Conservation (phyloP, 768 basidiomycete genomes). For the Podaxis pistillaris region DNA sequence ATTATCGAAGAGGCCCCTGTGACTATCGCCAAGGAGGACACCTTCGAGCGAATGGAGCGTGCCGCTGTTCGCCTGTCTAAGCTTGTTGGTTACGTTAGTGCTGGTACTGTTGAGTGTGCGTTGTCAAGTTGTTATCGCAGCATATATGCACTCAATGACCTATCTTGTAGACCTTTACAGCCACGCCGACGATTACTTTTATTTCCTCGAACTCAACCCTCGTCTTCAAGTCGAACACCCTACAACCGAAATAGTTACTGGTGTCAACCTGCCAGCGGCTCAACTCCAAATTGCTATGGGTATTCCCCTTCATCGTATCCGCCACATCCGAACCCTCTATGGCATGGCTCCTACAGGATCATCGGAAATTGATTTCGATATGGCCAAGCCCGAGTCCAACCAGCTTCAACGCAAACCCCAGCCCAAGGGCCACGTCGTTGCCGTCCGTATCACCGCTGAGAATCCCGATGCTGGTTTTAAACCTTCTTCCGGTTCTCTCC, state of each 20-base stretch:
- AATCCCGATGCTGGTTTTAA: constrained; percentile 99
- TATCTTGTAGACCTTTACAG: constrained; percentile 80
- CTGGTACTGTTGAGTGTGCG: constrained; percentile 97
- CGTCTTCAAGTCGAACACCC: constrained; percentile 99
- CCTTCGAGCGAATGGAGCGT: constrained; percentile 97
- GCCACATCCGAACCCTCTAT: constrained; percentile 93
- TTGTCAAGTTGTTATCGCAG: constrained; percentile 14
- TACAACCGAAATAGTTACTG: constrained; percentile 99
- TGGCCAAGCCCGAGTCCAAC: constrained; percentile 83
- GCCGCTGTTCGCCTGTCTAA: constrained; percentile 99
- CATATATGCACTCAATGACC: constrained; percentile 10
- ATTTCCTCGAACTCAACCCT: constrained; percentile 98
- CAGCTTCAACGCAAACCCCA: constrained; percentile 91
- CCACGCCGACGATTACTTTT: constrained; percentile 89
- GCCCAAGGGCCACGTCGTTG: constrained; percentile 98
- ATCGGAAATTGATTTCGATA: constrained; percentile 96
- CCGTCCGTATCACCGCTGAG: constrained; percentile 98
- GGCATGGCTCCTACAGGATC: constrained; percentile 88
- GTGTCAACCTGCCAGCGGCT: constrained; percentile 96
- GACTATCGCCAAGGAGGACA: constrained; percentile 90
- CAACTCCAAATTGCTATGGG: constrained; percentile 99
- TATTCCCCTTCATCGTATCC: constrained; percentile 91
- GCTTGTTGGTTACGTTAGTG: constrained; percentile 97
- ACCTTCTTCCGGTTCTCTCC: constrained; percentile 93
- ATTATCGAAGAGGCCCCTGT: constrained; percentile 99